A percentile compares a stretch with the other conserved stretches of the same genome.
phyloP scores from a whole-genome alignment of 192 early-diverging fungal species.

The Mortierella claussenii region DNA sequence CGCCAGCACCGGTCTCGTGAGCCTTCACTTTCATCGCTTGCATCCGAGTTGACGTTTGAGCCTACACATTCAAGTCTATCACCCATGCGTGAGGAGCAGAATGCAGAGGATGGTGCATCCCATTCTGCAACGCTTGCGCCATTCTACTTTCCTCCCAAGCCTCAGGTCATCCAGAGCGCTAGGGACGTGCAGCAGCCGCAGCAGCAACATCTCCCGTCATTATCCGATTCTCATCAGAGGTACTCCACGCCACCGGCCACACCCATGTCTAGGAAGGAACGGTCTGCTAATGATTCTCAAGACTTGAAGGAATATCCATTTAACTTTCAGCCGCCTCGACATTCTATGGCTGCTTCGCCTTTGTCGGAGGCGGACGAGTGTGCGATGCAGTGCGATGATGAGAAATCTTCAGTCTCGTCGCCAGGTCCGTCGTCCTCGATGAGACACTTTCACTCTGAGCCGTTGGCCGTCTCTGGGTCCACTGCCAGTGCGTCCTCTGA shows the following conservation, averaged over 20 bases:
- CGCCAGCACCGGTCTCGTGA: conserved; percentile 43
- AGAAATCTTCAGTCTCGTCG: too few relatives aligned
- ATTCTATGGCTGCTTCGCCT: neutral
- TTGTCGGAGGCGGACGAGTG: conserved; percentile 1
- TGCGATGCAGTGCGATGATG: conserved; percentile 36
- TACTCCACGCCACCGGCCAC: conserved; percentile 27
- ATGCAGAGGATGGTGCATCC: neutral
- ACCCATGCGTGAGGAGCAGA: conserved; percentile 26
- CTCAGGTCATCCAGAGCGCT: conserved; percentile 12
- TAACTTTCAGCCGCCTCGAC: neutral
- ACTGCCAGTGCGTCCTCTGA: too few relatives aligned
- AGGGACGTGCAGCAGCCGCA: neutral
- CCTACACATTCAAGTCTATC: conserved; percentile 36
- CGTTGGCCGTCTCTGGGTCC: conserved; percentile 1
- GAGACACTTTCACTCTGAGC: conserved; percentile 15
- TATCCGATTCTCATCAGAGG: neutral
- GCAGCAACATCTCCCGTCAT: neutral
- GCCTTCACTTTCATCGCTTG: conserved; percentile 36
- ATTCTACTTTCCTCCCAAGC: conserved; percentile 34
- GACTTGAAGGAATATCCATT: neutral
- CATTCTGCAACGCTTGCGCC: conserved; percentile 32
- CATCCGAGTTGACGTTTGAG: conserved; percentile 46
- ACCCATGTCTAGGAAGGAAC: conserved; percentile 11
- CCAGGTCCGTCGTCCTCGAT: neutral
- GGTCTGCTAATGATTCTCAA: conserved; percentile 6